Conservation (phyloP, 768 basidiomycete species). For the Amanita exitialis region DNA sequence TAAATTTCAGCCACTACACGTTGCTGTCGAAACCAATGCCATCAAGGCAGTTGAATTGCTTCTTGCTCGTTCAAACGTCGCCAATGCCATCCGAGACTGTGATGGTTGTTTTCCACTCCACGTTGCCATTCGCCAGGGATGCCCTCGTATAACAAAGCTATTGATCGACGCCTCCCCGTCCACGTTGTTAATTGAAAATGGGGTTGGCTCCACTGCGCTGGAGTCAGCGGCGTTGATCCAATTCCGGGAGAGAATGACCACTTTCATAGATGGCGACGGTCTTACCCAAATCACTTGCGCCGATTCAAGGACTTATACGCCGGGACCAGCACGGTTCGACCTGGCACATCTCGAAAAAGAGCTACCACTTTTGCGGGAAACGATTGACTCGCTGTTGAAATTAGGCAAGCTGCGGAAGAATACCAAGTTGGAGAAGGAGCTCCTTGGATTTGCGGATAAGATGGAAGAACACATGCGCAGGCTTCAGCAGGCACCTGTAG, state of each 20-base stretch:
- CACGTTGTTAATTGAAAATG: conserved; percentile 37
- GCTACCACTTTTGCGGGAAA: conserved; percentile 15
- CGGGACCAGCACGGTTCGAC: conserved; percentile 6
- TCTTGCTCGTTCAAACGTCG: conserved; percentile 24
- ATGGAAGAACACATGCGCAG: conserved; percentile 18
- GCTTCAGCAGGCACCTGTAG: conserved; percentile 1
- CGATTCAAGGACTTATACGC: conserved; percentile 4
- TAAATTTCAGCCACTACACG: conserved; percentile 36
- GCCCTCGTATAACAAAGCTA: conserved; percentile 22
- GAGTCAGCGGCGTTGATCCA: conserved; percentile 25
- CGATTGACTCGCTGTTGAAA: conserved; percentile 14
- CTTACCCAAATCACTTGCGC: background rate
- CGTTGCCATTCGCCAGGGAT: conserved; percentile 27
- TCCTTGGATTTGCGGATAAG: conserved; percentile 15
- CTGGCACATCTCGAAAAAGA: conserved; percentile 11
- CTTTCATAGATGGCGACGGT: background rate
- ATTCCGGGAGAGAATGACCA: conserved; percentile 10
- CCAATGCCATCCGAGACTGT: conserved; percentile 30
- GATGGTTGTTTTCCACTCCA: conserved; percentile 46
- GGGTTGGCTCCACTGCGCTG: conserved; percentile 32
- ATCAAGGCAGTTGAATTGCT: conserved; percentile 23
- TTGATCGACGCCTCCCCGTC: conserved; percentile 28
- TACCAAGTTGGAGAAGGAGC: conserved; percentile 12
- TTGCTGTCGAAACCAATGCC: conserved; percentile 32
- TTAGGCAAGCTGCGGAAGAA: conserved; percentile 16